Conservation (phyloP, 495 filamentous ascomycete species). For the Penicillium salamii region DNA sequence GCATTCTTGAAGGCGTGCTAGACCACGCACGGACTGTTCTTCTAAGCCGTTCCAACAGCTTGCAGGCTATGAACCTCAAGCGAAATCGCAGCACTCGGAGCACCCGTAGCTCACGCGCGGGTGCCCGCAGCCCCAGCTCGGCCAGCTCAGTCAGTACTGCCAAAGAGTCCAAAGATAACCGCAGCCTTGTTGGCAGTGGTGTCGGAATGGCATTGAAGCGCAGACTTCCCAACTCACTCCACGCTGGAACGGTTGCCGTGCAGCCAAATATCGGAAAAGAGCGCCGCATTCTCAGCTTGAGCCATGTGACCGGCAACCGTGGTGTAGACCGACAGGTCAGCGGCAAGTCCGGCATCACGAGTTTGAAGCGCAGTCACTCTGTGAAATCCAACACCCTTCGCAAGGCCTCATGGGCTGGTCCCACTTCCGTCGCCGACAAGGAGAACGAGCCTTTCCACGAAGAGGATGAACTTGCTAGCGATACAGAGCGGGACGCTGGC, state of each 20-base stretch:
- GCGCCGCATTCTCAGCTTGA: constrained; percentile 83
- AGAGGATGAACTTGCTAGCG: constrained; percentile 47
- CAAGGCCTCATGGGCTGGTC: constrained; percentile 73
- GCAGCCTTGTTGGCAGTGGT: constrained; percentile 45
- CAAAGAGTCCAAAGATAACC: constrained; percentile 37
- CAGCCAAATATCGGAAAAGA: constrained; percentile 48
- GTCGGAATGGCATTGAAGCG: constrained; percentile 54
- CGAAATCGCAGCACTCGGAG: constrained; percentile 51
- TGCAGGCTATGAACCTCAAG: constrained; percentile 65
- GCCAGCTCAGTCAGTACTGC: constrained; percentile 39
- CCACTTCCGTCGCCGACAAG: constrained; percentile 51
- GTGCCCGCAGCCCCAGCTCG: constrained; percentile 38
- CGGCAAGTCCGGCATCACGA: constrained; percentile 42
- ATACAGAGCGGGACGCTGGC: constrained; percentile 45
- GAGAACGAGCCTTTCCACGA: constrained; percentile 60
- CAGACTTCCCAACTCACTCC: constrained; percentile 37
- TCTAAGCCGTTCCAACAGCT: constrained; percentile 52
- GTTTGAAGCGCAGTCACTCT: constrained; percentile 66
- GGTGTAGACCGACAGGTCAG: constrained; percentile 56
- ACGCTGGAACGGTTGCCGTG: constrained; percentile 44
- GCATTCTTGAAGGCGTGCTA: constrained; percentile 91
- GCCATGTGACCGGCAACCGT: constrained; percentile 78
- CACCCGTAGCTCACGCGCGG: constrained; percentile 36
- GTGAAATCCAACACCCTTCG: constrained; percentile 63
- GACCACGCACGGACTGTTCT: constrained; percentile 88